A percentile compares a stretch with the other conserved stretches of the same genome.
These are phyloP conservation scores for Zygosaccharomyces sapae DNA, from an alignment of 1,139 yeast genomes.

Conservation along the genomic window DNA sequence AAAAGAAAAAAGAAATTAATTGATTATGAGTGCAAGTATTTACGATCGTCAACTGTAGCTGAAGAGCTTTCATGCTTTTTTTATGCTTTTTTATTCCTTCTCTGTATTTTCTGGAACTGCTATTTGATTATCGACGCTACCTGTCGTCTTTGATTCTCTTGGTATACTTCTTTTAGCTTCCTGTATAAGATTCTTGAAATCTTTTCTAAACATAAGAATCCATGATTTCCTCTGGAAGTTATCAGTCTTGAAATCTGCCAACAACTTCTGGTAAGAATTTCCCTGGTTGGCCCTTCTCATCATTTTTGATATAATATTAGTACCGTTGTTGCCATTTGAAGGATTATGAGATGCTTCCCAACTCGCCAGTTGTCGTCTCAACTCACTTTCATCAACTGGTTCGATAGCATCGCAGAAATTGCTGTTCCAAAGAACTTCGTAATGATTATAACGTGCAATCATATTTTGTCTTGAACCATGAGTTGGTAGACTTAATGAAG, in stretches of 20 bases:
- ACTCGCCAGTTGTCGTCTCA: constrained; percentile 53
- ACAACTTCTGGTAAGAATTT: constrained; percentile 19
- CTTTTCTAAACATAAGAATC: constrained; percentile 47
- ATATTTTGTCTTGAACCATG: constrained; percentile 60
- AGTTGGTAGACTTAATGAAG: constrained; percentile 52
- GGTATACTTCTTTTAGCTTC: constrained; percentile 43
- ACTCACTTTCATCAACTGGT: constrained; percentile 55
- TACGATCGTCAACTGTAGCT: neutral
- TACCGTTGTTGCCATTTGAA: constrained; percentile 14
- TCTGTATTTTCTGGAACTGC: neutral
- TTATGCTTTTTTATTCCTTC: neutral
- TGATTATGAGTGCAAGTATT: neutral
- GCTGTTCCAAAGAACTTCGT: constrained; percentile 74
- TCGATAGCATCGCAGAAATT: constrained; percentile 64
- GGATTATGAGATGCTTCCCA: constrained; percentile 57
- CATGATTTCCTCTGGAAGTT: constrained; percentile 46
- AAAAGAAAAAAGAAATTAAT: neutral
- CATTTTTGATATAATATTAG: constrained; percentile 24
- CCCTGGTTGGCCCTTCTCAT: constrained; percentile 24
- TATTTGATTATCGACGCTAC: neutral
- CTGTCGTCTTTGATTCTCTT: constrained; percentile 4
- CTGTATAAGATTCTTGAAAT: constrained; percentile 48
- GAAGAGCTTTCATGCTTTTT: neutral
- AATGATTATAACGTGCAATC: constrained; percentile 73
- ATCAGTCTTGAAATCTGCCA: constrained; percentile 33